Base-by-base conservation (phyloP, 2,329 filamentous ascomycete species). In the Fusarium pseudograminearum region DNA sequence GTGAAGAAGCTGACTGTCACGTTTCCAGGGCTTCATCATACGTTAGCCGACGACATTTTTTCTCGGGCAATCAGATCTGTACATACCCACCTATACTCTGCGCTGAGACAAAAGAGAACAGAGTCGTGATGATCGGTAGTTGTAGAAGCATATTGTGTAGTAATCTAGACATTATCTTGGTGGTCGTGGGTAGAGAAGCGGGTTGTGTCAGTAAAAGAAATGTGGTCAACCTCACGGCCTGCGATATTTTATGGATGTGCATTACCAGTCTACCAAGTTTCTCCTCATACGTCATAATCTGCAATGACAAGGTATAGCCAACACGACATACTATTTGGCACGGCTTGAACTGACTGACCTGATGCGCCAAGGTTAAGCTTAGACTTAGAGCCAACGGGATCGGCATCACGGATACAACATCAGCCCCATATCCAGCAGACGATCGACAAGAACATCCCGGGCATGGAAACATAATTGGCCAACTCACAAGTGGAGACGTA, bases 41-140 rank as follows among this genome's bases (percentile, higher is more conserved):
- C 1, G 16, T 38, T 9, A 51, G 45, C 18, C 8, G 22, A 9
- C 18, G 12, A 5, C 12, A 8, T 11, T 15, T 4, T 4, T 4
- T 22, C 14, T 22, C 5, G 7, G n/a, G 3, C 15, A 14, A 4
- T 44, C 24, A 28, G 16, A 18, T 20, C 2, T 28, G 12, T 16
- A 20, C 47, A 11, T 51, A 36, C 47, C 30, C 18, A n/a, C 47
- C 22, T n/a, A 51, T n/a, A 1, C 7, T 36, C 15, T 22, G 16
- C 0, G 33, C 18, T 4, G 47, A 20, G 6, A 7, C 18, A 12
- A 34, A 6, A 16, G 47, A 12, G 6, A 51, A 34, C 5, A 51
- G 1, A 1, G 14, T 2, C 1, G 18, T 2, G 5, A 50, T 7
- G 1, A 50, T 1, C 16, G 18, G 5, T 7, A 50, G 6, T 11